Percentiles rank a stretch among this genome's conserved stretches.
Evolutionary conservation across 441 rosid species (phyloP).

Genomic region (Pelargonium citronellum): DNA sequence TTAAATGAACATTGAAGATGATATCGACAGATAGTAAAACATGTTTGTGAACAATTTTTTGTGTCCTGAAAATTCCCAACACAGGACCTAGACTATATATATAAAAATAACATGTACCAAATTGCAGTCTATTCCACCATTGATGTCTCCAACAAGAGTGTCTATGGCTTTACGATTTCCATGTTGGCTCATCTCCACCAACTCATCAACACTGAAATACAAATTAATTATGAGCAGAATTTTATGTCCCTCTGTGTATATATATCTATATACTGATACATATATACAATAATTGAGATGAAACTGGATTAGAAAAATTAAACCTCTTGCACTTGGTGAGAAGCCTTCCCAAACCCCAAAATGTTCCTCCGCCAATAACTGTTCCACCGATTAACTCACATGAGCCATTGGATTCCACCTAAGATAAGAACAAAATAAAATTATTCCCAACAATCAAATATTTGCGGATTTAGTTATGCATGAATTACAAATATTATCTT

Average conservation of each 20-base stretch:
- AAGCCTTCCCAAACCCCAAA: conserved; percentile 94
- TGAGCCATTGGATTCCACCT: conserved; percentile 99
- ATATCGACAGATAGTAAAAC: too few species aligned
- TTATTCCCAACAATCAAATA: conserved; percentile 1
- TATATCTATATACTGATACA: background rate
- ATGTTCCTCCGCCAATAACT: conserved; percentile 97
- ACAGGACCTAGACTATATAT: too few species aligned
- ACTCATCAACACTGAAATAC: conserved; percentile 74
- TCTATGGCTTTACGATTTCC: conserved; percentile 90
- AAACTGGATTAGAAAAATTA: conserved; percentile 14
- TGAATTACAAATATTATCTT: background rate
- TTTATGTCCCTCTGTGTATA: background rate
- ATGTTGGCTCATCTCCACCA: conserved; percentile 90
- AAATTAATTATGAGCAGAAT: background rate
- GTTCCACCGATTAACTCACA: conserved; percentile 94
- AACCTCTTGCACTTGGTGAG: conserved; percentile 97
- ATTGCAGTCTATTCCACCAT: conserved; percentile 90
- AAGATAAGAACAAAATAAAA: conserved; percentile 20
- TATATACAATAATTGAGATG: background rate
- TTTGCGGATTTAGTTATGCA: background rate
- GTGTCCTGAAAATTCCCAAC: too few species aligned
- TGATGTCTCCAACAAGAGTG: conserved; percentile 98
- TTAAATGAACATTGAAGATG: too few species aligned
- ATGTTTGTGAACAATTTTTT: conserved; percentile 7
- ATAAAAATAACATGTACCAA: conserved; percentile 45